Evolutionary conservation across 768 basidiomycete species (phyloP), one percentile per base, ranked within the genome.

Genomic region (Zangia roseola): DNA sequence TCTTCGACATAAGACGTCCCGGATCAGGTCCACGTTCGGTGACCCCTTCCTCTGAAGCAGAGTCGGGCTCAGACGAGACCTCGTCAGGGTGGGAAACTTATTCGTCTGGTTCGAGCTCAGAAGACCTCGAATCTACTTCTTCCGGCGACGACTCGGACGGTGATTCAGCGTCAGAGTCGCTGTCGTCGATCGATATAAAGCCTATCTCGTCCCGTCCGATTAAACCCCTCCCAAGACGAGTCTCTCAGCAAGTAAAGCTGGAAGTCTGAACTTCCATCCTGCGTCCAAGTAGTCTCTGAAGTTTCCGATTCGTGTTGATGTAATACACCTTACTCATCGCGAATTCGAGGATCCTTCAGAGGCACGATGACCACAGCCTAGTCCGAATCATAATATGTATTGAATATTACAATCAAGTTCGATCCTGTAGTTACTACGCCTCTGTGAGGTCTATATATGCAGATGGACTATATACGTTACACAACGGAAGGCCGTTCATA

Each of bases 171-270:
- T 55, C 68, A 20, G 36, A 34, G 25, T 53, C 58, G 19, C 46
- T 40, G 25, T 53, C 55, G 6, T 54, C 52, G 6, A 37, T 57
- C 20, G 72, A 72, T 40, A 71, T 75, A 45, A 71, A 64, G 10
- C 71, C 69, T n/a, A 65, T 77, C 41, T 58, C 66, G 20, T 71
- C 76, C 1, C 69, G 80, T 24, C 67, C 69, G 26, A 74, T 78
- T 48, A 77, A 69, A 52, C 77, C 79, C 23, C 70, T 81, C 28
- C 79, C 79, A 9, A 69, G 65, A 52, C 74, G 78, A 35, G 52
- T 54, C n/a, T 48, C 44, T 6, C 52, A 43, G 39, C 50, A 52
- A 44, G 58, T 71, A 5, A 56, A 65, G 30, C 65, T 71, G 28
- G 64, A 69, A 4, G 63, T 71, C n/a, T 74, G 45, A 50, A 40